Conservation (phyloP, 495 filamentous ascomycete species). For the Annulohypoxylon stygium region DNA sequence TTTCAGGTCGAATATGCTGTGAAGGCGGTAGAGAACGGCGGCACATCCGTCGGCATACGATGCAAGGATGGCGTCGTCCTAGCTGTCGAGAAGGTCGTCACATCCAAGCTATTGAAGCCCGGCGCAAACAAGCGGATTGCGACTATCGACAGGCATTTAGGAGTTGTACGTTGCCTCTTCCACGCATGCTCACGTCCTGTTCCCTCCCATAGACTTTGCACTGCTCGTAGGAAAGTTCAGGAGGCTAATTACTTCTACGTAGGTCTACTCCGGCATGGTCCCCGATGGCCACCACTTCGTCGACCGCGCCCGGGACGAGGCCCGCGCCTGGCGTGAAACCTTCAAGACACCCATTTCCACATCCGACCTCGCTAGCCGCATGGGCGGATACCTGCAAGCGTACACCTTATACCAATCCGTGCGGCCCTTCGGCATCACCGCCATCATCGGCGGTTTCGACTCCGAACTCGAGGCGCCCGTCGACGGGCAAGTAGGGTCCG, state of each 20-base stretch:
- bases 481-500: constrained; percentile 87
- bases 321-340: constrained; percentile 83
- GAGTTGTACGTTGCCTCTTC: constrained; percentile 74
- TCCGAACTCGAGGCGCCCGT: constrained; percentile 81
- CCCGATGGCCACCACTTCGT: constrained; percentile 97
- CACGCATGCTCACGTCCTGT: not conserved
- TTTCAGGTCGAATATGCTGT: constrained; percentile 99
- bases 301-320: constrained; percentile 93
- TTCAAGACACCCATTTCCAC: constrained; percentile 94
- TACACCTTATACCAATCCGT: constrained; percentile 98
- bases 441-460: constrained; percentile 95
- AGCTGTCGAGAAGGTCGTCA: constrained; percentile 95
- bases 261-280: constrained; percentile 94
- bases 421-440: constrained; percentile 94
- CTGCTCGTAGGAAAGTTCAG: not conserved
- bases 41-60: constrained; percentile 94
- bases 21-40: constrained; percentile 98
- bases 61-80: constrained; percentile 98
- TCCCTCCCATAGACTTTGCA: not conserved
- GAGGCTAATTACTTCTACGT: constrained; percentile 1
- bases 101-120: constrained; percentile 92
- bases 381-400: constrained; percentile 95
- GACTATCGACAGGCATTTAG: constrained; percentile 92
- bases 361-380: constrained; percentile 85
- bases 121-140: constrained; percentile 96